Conservation (phyloP, 768 basidiomycete genomes). For the Nidularia pulvinata region DNA sequence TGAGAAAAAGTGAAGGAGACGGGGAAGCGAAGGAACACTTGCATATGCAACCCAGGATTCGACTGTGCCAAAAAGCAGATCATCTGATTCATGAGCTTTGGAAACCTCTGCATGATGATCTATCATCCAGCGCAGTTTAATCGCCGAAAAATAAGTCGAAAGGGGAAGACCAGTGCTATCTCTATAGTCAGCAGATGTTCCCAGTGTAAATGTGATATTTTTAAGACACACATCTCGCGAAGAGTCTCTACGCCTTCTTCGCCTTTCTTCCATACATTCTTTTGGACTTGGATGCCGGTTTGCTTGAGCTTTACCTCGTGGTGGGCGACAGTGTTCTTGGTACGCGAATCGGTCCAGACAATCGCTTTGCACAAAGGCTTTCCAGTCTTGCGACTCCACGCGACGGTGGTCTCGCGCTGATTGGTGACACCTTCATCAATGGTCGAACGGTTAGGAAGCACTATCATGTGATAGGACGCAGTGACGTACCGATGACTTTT, state of each 20-base stretch:
- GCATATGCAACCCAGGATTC: conserved; percentile 98
- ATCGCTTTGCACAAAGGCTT: conserved; percentile 88
- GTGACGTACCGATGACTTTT: conserved; percentile 83
- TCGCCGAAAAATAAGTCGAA: conserved; percentile 97
- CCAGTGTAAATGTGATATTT: conserved; percentile 3
- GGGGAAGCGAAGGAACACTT: conserved; percentile 10
- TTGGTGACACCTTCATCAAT: conserved; percentile 83
- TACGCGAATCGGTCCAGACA: conserved; percentile 97
- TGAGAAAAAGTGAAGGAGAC: background rate
- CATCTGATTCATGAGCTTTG: conserved; percentile 77
- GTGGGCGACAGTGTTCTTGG: conserved; percentile 81
- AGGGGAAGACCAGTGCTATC: conserved; percentile 88
- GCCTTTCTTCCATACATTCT: conserved; percentile 71
- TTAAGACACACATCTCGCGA: conserved; percentile 57
- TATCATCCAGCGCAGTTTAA: conserved; percentile 97
- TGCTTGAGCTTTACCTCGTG: conserved; percentile 70
- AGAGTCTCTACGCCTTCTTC: conserved; percentile 66
- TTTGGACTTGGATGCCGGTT: conserved; percentile 72
- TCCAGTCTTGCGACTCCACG: conserved; percentile 90
- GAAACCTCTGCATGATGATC: conserved; percentile 79
- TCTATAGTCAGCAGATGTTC: background rate
- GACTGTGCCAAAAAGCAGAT: conserved; percentile 91
- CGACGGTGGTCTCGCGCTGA: conserved; percentile 94
- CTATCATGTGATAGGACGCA: conserved; percentile 5
- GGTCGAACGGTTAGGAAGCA: background rate